Evolutionary conservation across 202 grass and related monocot genomes (phyloP), one percentile per base, ranked within the genome.

Genomic region (Setaria viridis): DNA sequence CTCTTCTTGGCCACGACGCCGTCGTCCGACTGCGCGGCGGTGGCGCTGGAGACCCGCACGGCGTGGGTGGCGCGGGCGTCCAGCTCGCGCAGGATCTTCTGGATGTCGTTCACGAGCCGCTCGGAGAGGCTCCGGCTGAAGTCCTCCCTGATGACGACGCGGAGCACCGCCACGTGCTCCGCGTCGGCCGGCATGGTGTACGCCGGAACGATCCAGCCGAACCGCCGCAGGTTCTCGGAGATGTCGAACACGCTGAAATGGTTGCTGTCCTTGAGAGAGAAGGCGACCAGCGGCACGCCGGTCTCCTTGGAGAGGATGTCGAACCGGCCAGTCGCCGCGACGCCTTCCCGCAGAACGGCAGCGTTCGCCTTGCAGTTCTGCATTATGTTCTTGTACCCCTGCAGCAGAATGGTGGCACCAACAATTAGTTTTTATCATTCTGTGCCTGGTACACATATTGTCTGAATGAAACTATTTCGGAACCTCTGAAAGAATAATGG

Each of bases 311-410:
- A 98, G 35, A 98, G 59, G 39, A 95, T 77, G 16, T 89, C 83
- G 55, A 95, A 98, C 47, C 46, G 77, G 12, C 89, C 89, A 1
- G 86, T 98, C 34, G 87, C 72, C 45, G 80, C 88, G 14, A 95
- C 43, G 65, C 89, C 95, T 51, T 86, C 71, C 17, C 77, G 84
- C 60, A 95, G 78, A 3, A 84, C 39, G n/a, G 76, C 84, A 1
- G 91, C 60, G 70, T 89, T 98, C 66, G 57, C 86, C 81, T 71
- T 84, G 85, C 95, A 98, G 55, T 94, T 98, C 74, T 85, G 77
- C 93, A 98, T 95, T 63, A 98, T 94, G 54, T 84, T 35, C 84
- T 89, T 98, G 76, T 95, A 98, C 60, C 95, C 95, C 95, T 98
- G 62, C 13, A 39, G 14, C 15, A 53, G 7, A 56, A 50, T 66